Evolutionary conservation across 106 monocot genomes (phyloP), one percentile per base, ranked within the genome.

Genomic region (Apostasia shenzhenica): DNA sequence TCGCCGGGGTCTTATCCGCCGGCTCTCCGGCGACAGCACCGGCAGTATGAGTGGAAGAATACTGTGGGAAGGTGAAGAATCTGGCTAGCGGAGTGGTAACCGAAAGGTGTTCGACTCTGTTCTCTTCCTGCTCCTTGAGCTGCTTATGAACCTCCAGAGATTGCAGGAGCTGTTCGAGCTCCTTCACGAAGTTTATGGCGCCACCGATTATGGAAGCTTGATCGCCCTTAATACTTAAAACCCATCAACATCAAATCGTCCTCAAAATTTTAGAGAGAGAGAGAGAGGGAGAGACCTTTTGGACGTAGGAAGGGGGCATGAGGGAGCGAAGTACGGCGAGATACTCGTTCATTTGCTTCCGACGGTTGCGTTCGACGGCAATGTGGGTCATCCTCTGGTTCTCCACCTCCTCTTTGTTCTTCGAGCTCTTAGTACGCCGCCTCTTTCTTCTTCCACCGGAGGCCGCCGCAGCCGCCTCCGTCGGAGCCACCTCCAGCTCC

Each of bases 191-290:
- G 65, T 87, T 87, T 63, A 87, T 87, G 6, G 87, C 87, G n/a
- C 87, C 81, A n/a, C 81, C 83, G 1, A 87, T 73, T 12, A 83
- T 83, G 8, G 87, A 87, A 53, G 87, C 87, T 69, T 87, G 87
- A 76, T 87, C 87, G 12, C 83, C 83, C 87, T 87, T 66, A 7
- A 50, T 26, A 2, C 9, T 3, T 61, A 6, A 61, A 4, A n/a
- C 6, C 61, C 6, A 40, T 61, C 42, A 61, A n/a, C 4, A 12
- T 13, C 14, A 14, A 56, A 13, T 14, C 13, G 14, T 1, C 13
- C 55, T n/a, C 55, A 13, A 55, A 55, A 55, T 55, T 55, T 55
- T 55, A 41, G 68, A 55, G 26, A 54, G 52, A 53, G 13, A 66
- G 43, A 42, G 41, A 46, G 44, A 66, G 9, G 26, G 56, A 37